Evolutionary conservation across 2,329 filamentous ascomycete species (phyloP).

Genomic region (Aspergillus sp.): DNA sequence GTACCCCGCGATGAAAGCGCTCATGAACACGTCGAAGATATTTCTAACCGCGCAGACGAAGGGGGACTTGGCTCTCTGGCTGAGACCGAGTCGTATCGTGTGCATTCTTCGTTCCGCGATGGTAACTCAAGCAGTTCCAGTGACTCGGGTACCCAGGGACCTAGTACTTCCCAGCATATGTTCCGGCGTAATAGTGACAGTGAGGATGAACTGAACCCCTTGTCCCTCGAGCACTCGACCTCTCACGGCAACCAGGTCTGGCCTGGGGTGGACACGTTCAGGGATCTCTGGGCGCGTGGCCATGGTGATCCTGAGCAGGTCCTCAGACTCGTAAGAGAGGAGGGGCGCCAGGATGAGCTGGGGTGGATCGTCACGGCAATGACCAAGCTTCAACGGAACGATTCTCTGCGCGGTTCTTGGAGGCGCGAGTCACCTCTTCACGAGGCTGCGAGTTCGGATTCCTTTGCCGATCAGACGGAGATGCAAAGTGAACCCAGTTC

Average conservation of each 20-base stretch:
- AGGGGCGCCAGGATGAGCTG: slow-evolving; percentile 61
- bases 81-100: slow-evolving; percentile 14
- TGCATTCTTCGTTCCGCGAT: slow-evolving; percentile 7
- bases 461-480: background rate
- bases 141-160: slow-evolving; percentile 2
- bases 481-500: background rate
- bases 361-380: slow-evolving; percentile 62
- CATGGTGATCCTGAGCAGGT: slow-evolving; percentile 62
- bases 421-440: slow-evolving; percentile 9
- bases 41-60: slow-evolving; percentile 10
- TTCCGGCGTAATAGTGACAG: slow-evolving; percentile 9
- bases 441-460: slow-evolving; percentile 1
- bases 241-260: slow-evolving; percentile 16
- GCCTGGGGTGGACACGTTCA: slow-evolving; percentile 50
- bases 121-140: background rate
- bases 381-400: slow-evolving; percentile 30
- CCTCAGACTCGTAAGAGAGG: slow-evolving; percentile 61
- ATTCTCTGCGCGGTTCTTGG: slow-evolving; percentile 3
- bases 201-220: slow-evolving; percentile 11
- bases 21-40: slow-evolving; percentile 14
- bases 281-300: slow-evolving; percentile 60
- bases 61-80: slow-evolving; percentile 8
- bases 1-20: slow-evolving; percentile 1
- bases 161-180: background rate
- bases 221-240: slow-evolving; percentile 8